Evolutionary conservation across 1,284 basidiomycete genomes (phyloP), one percentile per base, ranked within the genome.

Genomic region (Phylloporus sp.): DNA sequence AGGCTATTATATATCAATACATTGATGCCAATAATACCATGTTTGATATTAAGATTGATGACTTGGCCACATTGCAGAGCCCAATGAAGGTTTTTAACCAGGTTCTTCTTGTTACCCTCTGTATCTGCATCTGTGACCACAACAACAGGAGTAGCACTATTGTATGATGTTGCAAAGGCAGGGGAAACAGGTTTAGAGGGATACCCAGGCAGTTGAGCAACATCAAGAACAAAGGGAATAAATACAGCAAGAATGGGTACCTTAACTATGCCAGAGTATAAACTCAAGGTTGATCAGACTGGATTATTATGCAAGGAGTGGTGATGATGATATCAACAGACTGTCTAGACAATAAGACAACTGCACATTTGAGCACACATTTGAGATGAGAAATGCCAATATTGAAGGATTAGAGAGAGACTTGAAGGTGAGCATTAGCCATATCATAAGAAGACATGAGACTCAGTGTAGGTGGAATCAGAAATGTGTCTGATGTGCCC

Each of bases 1-100:
- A 95, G 83, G 3, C 80, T 80, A 63, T 95, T 93, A 79, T 92
- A 89, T 11, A 84, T 61, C 6, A 72, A 80, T 29, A 81, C 73
- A 61, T 91, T 88, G 6, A 73, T 71, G 15, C 73, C 72, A 13
- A 81, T 78, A 58, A 90, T 77, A 56, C 82, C 79, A 40, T 80
- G 79, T 66, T 84, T 80, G 55, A 93, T 80, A 70, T 91, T 86
- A 66, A 94, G 84, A 70, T 92, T 90, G 24, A 94, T 84, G 20
- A 86, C 84, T 61, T 82, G 81, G 46, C 84, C 86, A 62, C 82
- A 80, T 54, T 83, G 76, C 13, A 94, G 77, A 1, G 90, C 91
- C 85, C 87, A 90, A 65, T 77, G 77, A 44, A 94, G 77, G 56
- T 83, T 86, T 39, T 57, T 58, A 64, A 76, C 74, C 1, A 71